These are phyloP conservation scores for Yamadazyma kitorensis DNA, from an alignment of 805 yeast genomes.

Conservation along the genomic window DNA sequence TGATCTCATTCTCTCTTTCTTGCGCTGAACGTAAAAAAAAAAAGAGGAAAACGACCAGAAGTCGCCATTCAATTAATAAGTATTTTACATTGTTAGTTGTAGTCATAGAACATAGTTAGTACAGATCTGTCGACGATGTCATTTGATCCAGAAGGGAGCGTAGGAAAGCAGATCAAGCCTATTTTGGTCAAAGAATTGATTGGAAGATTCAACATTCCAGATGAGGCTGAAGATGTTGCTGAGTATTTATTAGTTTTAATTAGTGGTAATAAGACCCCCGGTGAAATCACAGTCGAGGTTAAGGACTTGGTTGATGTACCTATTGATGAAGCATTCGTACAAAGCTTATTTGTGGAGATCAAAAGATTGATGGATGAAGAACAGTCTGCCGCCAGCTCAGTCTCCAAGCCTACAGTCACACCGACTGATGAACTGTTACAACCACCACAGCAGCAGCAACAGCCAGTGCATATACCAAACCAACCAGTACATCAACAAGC, in stretches of 20 bases:
- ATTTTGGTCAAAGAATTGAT: conserved; percentile 34
- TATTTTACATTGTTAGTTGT: not conserved
- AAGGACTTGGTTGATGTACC: conserved; percentile 59
- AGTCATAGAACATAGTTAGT: not conserved
- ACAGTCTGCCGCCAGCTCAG: conserved; percentile 7
- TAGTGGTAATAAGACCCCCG: conserved; percentile 61
- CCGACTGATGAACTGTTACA: conserved; percentile 6
- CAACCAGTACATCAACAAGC: conserved; percentile 3
- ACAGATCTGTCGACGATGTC: conserved; percentile 15
- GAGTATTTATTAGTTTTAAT: conserved; percentile 72
- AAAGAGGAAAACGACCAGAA: not conserved
- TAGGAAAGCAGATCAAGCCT: conserved; percentile 34
- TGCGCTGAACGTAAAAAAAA: no score
- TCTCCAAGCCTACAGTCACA: conserved; percentile 5
- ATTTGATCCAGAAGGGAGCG: conserved; percentile 40
- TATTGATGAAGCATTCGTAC: conserved; percentile 56
- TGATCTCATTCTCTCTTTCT: no score
- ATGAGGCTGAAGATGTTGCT: conserved; percentile 56
- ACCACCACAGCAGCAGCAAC: conserved; percentile 10
- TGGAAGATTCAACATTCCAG: conserved; percentile 31
- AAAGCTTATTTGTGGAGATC: conserved; percentile 57
- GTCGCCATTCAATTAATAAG: not conserved
- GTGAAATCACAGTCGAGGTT: conserved; percentile 60
- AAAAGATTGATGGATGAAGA: conserved; percentile 29
- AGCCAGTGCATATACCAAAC: no score